Evolutionary conservation across 371 early-diverging fungal species (phyloP), one percentile per base, ranked within the genome.

Genomic region (Mucor saturninus): DNA sequence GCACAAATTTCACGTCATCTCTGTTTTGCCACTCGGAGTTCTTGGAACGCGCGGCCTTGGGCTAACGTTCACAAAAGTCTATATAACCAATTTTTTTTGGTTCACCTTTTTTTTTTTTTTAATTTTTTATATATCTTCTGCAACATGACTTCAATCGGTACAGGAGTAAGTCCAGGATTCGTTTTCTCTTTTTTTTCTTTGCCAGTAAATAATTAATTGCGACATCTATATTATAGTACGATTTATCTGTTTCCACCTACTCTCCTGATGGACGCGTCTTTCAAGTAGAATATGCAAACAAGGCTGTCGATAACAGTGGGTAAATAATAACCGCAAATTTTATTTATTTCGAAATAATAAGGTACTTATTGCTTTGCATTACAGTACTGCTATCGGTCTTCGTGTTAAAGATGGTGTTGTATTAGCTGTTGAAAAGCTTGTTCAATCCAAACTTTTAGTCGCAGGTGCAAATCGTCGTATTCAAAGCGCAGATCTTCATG

Each of bases 291-390:
- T 99, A 99, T 75, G 99, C 99, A 52, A 79, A 85, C 60, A 98
- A 99, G 79, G 98, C 99, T 39, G 98, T 98, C 32, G 98, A 99
- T 68, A 97, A 97, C 85, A 92, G 95, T 78, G 99, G 98, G 95
- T 95, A 86, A 66, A 38, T 32, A 31, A 21, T 21, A 21, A 15
- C 21, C 13, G 50, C 35, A 45, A 35, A 15, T 26, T 6, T 54
- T 43, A 50, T 35, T 60, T 30, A 15, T 29, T 43, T 35, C 14
- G 5, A 13, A 48, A 43, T 21, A 59, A 49, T 31, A 38, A 54
- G 14, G 40, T 49, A 46, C 31, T 15, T 14, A 21, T 4, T 15
- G 35, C 2, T 32, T 30, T 35, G 32, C 29, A 60, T 30, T 35
- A 26, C 69, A 95, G 96, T 46, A 98, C 98, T 37, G 91, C 93